These are phyloP conservation scores for Teratosphaeria pseudoeucalypti DNA, from an alignment of 2,329 filamentous ascomycete genomes.

Conservation along the genomic window DNA sequence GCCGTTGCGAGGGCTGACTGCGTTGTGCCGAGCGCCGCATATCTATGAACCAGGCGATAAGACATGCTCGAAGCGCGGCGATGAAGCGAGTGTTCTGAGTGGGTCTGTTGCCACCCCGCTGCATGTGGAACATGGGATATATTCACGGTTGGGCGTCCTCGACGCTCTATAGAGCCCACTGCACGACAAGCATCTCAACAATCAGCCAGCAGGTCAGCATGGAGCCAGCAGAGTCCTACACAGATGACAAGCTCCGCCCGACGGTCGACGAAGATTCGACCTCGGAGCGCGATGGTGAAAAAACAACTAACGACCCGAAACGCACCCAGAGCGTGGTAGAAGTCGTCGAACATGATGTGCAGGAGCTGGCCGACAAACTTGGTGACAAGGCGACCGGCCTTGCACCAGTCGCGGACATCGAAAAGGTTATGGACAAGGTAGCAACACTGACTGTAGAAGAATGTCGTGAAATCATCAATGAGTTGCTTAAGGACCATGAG, in stretches of 20 bases:
- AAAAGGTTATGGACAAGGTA: constrained; percentile 1
- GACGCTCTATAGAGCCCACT: no score
- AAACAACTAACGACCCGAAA: neutral
- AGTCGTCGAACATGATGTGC: neutral
- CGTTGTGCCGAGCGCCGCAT: neutral
- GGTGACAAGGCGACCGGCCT: neutral
- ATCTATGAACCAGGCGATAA: neutral
- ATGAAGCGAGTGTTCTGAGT: neutral
- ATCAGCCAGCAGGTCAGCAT: neutral
- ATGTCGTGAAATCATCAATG: neutral
- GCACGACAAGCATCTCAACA: no score
- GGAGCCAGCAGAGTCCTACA: neutral
- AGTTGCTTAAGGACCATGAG: constrained; percentile 1
- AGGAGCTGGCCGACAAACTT: neutral
- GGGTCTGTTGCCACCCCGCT: neutral
- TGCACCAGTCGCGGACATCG: neutral
- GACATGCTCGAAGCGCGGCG: neutral
- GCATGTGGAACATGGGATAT: no score
- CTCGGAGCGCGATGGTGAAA: neutral
- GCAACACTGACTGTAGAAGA: neutral
- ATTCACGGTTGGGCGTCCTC: no score
- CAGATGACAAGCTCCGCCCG: neutral
- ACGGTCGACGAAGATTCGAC: neutral
- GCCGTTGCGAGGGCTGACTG: neutral
- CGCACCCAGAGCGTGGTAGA: neutral